A percentile compares a stretch with the other conserved stretches of the same genome.
These are phyloP conservation scores for Cyclotella distinguenda DNA, from an alignment of 108 stramenopile species.

Conservation along the genomic window DNA sequence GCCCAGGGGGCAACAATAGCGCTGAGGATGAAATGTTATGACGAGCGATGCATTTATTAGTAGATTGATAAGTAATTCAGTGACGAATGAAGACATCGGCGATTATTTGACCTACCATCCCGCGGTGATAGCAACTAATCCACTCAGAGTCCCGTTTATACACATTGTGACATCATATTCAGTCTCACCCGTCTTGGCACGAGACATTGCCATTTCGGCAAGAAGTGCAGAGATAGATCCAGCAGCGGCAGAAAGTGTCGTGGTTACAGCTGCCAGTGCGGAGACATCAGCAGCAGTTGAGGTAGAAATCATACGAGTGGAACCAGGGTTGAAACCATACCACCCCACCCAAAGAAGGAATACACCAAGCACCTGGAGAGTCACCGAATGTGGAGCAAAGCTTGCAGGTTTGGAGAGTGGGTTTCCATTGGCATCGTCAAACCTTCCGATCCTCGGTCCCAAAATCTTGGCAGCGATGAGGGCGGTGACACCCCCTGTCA, in stretches of 20 bases:
- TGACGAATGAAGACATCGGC: too few species aligned
- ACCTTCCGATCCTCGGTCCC: conserved; percentile 82
- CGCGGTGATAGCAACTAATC: conserved; percentile 92
- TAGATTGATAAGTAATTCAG: too few species aligned
- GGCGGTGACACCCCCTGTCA: conserved; percentile 79
- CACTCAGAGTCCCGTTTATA: conserved; percentile 85
- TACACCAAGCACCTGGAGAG: conserved; percentile 84
- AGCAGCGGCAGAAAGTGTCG: conserved; percentile 69
- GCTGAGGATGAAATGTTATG: neutral
- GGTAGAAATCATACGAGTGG: conserved; percentile 60
- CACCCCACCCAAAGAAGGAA: conserved; percentile 94
- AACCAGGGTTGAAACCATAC: conserved; percentile 94
- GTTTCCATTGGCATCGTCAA: conserved; percentile 75
- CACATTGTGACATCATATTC: conserved; percentile 79
- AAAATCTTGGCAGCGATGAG: conserved; percentile 83
- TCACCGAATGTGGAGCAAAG: conserved; percentile 75
- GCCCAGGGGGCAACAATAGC: conserved; percentile 2
- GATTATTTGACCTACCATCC: conserved; percentile 62
- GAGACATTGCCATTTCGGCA: conserved; percentile 61
- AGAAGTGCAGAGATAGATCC: conserved; percentile 81
- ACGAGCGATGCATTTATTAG: too few species aligned
- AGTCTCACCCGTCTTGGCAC: conserved; percentile 55
- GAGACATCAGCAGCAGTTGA: conserved; percentile 42
- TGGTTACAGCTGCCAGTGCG: conserved; percentile 81
- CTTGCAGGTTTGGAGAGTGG: conserved; percentile 59